Evolutionary conservation across 768 basidiomycete genomes (phyloP).

Genomic region (Hericium coralloides): DNA sequence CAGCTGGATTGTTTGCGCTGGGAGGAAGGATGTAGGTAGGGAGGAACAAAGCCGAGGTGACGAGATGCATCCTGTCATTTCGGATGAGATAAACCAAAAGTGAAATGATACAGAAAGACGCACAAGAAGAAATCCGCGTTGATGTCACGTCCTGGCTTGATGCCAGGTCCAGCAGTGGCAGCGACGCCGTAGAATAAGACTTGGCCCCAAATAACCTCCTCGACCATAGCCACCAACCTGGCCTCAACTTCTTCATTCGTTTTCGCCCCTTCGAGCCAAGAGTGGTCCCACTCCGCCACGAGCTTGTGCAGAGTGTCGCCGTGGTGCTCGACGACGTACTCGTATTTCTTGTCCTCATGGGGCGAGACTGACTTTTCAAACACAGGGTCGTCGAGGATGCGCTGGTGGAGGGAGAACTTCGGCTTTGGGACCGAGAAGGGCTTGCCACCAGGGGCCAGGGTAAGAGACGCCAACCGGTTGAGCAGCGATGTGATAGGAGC

Average conservation of each 20-base stretch:
- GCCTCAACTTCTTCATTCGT: slow-evolving; percentile 13
- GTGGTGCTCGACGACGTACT: slow-evolving; percentile 4
- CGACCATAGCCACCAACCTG: slow-evolving; percentile 45
- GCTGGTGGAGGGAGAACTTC: slow-evolving; percentile 39
- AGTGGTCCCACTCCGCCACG: slow-evolving; percentile 14
- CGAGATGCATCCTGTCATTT: slow-evolving; percentile 45
- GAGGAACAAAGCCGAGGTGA: slow-evolving; percentile 59
- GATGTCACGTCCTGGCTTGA: slow-evolving; percentile 26
- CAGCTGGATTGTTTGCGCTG: slow-evolving; percentile 8
- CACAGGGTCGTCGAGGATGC: slow-evolving; percentile 40
- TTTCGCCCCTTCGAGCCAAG: slow-evolving; percentile 4
- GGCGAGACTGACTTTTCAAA: slow-evolving; percentile 3
- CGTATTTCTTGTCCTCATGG: slow-evolving; percentile 2
- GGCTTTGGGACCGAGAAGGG: slow-evolving; percentile 29
- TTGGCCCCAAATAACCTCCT: slow-evolving; percentile 53
- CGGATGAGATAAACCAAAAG: not conserved
- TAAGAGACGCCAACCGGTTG: slow-evolving; percentile 21
- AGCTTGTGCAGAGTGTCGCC: slow-evolving; percentile 13
- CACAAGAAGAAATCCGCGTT: slow-evolving; percentile 55
- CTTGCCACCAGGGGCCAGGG: not conserved
- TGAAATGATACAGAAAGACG: slow-evolving; percentile 18
- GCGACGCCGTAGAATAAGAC: slow-evolving; percentile 47
- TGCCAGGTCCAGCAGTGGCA: slow-evolving; percentile 32
- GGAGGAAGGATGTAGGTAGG: slow-evolving; percentile 36
- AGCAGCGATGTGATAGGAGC: not conserved